A percentile compares a stretch with the other conserved stretches of the same genome.
phyloP scores from a whole-genome alignment of 2,329 filamentous ascomycete genomes.

The Thielaviopsis punctulata region DNA sequence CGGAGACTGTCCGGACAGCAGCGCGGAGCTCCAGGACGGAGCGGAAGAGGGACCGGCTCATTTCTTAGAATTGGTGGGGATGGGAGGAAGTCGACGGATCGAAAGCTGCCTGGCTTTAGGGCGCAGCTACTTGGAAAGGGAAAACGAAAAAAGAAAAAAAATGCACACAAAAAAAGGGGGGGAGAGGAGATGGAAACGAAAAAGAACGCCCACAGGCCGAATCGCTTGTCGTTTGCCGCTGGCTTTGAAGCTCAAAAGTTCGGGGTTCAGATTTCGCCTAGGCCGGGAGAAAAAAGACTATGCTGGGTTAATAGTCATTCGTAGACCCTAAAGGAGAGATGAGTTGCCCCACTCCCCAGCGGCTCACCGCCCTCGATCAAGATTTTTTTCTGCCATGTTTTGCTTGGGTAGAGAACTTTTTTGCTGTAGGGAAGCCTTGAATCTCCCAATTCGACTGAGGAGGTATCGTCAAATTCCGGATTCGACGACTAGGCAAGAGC shows the following conservation, averaged over 20 bases:
- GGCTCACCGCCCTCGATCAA: slow-evolving; percentile 10
- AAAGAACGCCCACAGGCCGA: no score
- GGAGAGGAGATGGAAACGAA: no score
- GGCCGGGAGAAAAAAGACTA: slow-evolving; percentile 9
- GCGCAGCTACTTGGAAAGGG: no score
- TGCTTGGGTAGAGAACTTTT: slow-evolving; percentile 1
- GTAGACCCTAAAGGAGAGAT: neutral
- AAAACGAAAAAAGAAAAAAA: neutral
- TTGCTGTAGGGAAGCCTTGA: neutral
- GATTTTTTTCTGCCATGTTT: slow-evolving; percentile 10
- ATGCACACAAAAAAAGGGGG: neutral
- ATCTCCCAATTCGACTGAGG: no score
- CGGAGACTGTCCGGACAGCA: slow-evolving; percentile 26
- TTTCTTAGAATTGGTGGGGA: slow-evolving; percentile 15
- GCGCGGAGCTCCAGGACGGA: slow-evolving; percentile 44
- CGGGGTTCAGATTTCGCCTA: slow-evolving; percentile 3
- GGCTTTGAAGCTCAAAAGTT: neutral
- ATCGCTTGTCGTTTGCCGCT: neutral
- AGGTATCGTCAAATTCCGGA: neutral
- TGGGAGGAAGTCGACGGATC: neutral
- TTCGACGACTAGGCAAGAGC: slow-evolving; percentile 5
- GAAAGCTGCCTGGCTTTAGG: no score
- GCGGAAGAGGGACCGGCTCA: slow-evolving; percentile 45
- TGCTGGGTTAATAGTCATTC: neutral
- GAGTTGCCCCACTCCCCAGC: slow-evolving; percentile 5